Evolutionary conservation across 257 asterid species (phyloP).

Genomic region (Perilla frutescens): DNA sequence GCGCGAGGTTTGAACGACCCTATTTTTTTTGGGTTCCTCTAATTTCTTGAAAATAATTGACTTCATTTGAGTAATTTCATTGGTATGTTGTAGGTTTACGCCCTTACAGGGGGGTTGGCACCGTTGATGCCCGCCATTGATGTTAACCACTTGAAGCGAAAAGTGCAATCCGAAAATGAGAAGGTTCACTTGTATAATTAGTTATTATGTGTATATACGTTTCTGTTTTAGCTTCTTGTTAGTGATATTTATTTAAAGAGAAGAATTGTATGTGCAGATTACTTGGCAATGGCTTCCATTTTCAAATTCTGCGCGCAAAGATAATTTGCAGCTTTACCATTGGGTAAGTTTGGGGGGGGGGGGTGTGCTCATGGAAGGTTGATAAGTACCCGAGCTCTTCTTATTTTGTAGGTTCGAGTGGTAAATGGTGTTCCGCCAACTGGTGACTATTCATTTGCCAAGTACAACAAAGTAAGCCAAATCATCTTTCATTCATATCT

Average conservation of each 20-base stretch:
- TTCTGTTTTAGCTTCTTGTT: conserved; percentile 3
- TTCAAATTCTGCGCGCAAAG: conserved; percentile 90
- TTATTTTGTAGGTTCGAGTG: conserved; percentile 79
- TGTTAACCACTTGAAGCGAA: conserved; percentile 72
- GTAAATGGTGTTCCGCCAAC: conserved; percentile 93
- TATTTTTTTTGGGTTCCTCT: not conserved
- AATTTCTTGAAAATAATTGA: not conserved
- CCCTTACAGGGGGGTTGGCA: conserved; percentile 91
- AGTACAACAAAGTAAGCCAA: conserved; percentile 78
- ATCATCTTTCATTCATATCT: not conserved
- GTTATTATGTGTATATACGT: not conserved
- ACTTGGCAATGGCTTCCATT: conserved; percentile 99
- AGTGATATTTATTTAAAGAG: not conserved
- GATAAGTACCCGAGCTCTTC: conserved; percentile 22
- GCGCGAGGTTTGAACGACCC: conserved; percentile 63
- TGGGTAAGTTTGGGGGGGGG: conserved; percentile 63
- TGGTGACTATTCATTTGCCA: conserved; percentile 94
- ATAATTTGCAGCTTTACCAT: conserved; percentile 84
- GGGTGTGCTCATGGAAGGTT: not conserved
- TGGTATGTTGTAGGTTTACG: conserved; percentile 68
- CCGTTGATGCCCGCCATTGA: conserved; percentile 92
- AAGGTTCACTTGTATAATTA: conserved; percentile 58
- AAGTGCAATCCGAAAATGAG: conserved; percentile 73
- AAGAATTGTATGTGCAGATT: conserved; percentile 52
- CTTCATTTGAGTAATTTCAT: conserved; percentile 28